A percentile compares a stretch with the other conserved stretches of the same genome.
Evolutionary conservation across 345 rosid species (phyloP).

Genomic region (Moringa oleifera): DNA sequence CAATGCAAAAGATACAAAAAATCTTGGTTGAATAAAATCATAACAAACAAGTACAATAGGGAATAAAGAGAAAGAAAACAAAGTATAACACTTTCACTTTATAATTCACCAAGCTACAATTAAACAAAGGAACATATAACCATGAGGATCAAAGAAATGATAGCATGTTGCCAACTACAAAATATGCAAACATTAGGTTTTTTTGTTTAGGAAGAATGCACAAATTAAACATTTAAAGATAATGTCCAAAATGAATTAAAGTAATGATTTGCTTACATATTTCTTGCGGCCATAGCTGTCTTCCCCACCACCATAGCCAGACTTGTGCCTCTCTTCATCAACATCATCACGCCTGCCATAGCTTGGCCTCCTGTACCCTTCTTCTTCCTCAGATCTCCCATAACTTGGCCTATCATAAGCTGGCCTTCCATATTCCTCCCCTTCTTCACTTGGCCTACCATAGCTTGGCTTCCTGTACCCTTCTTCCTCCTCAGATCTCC

Average conservation of each 20-base stretch:
- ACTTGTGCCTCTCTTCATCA: constrained; percentile 34
- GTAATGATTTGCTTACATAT: constrained; percentile 44
- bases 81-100: no score
- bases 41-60: no score
- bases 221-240: no score
- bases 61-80: no score
- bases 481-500: constrained; percentile 25
- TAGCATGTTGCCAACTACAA: background rate
- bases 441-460: constrained; percentile 21
- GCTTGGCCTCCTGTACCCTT: constrained; percentile 31
- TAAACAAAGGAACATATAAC: background rate
- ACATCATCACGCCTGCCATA: constrained; percentile 52
- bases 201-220: no score
- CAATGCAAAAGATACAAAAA: no score
- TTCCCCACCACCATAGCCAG: constrained; percentile 49
- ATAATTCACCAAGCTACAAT: background rate
- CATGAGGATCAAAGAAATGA: background rate
- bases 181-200: background rate
- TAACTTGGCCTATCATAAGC: constrained; percentile 27
- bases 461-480: constrained; percentile 19
- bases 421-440: constrained; percentile 5
- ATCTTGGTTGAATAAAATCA: no score
- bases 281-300: constrained; percentile 79
- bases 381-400: constrained; percentile 37
- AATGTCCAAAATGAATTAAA: background rate